phyloP scores from a whole-genome alignment of 495 filamentous ascomycete genomes.

The Platismatia glauca region DNA sequence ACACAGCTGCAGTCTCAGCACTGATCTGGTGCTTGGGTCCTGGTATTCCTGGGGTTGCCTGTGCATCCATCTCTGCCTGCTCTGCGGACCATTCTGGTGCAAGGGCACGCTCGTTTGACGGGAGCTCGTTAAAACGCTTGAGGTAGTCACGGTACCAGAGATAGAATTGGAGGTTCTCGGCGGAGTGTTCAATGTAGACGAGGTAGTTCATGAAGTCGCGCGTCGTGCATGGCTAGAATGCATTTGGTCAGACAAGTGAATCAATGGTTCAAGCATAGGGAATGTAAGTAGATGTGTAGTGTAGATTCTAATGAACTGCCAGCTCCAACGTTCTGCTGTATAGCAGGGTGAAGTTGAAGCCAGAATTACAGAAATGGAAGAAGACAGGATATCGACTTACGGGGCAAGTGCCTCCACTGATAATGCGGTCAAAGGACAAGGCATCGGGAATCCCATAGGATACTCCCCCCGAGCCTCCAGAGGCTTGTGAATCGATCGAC shows the following conservation, averaged over 20 bases:
- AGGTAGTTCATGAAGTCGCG: conserved; percentile 79
- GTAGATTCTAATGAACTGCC: neutral
- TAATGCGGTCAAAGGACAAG: conserved; percentile 62
- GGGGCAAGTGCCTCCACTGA: conserved; percentile 65
- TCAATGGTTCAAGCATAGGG: neutral
- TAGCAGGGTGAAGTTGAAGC: neutral
- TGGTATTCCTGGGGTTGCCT: conserved; percentile 20
- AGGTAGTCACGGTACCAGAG: conserved; percentile 64
- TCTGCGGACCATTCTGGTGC: conserved; percentile 54
- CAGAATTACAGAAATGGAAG: neutral
- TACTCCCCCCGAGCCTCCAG: conserved; percentile 4
- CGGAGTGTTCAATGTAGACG: conserved; percentile 60
- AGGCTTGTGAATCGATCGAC: conserved; percentile 20
- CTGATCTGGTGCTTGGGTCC: conserved; percentile 26
- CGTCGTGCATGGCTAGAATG: conserved; percentile 55
- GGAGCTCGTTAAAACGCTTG: conserved; percentile 48
- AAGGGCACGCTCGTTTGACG: conserved; percentile 43
- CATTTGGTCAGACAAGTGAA: conserved; percentile 4
- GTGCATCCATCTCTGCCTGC: conserved; percentile 41
- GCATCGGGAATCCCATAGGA: conserved; percentile 53
- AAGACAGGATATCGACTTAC: conserved; percentile 40
- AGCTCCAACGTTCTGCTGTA: conserved; percentile 4
- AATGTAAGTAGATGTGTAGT: neutral
- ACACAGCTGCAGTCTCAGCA: conserved; percentile 35
- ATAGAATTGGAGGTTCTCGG: conserved; percentile 75